Percentiles rank a stretch among this genome's conserved stretches.
phyloP scores from a whole-genome alignment of 2,329 filamentous ascomycete genomes.

The Triangularia verruculosa region DNA sequence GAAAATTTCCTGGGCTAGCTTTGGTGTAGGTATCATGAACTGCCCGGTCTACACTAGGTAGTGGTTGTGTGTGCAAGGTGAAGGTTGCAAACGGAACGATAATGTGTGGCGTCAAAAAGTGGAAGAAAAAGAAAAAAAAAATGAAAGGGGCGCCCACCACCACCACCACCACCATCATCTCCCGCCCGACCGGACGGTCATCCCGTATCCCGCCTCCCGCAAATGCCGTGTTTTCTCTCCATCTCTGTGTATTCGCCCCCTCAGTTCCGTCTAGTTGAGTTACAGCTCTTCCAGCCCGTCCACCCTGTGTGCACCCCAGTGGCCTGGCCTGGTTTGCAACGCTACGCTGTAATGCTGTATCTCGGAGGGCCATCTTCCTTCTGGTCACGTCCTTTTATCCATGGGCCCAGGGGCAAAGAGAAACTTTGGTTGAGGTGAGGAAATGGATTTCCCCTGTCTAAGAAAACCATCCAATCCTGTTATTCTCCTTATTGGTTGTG shows the following conservation, averaged over 20 bases:
- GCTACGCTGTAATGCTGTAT: neutral
- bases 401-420: neutral
- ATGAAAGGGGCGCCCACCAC: neutral
- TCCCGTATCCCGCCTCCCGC: neutral
- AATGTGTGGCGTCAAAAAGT: neutral
- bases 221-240: neutral
- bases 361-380: neutral
- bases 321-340: neutral
- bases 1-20: neutral
- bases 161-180: neutral
- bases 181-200: neutral
- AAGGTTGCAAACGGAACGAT: neutral
- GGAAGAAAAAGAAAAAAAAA: neutral
- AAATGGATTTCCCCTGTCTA: neutral
- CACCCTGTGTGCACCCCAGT: neutral
- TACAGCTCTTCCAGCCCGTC: neutral
- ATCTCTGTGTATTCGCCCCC: no score
- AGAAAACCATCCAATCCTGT: neutral
- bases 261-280: neutral
- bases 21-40: neutral
- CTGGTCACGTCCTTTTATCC: neutral
- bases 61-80: neutral
- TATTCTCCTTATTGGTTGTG: no score
- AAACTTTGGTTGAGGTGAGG: neutral
- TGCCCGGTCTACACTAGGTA: no score